A percentile compares a stretch with the other conserved stretches of the same genome.
Evolutionary conservation across 306 rosid genomes (phyloP).

Genomic region (Medicago truncatula): MtrunA17r5.0-ANR NC_053042.1:896501-897000

Average conservation of each 20-base stretch:
- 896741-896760: neutral
- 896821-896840: neutral
- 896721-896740: neutral
- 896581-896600: too few relatives aligned
- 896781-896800: neutral
- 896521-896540: neutral
- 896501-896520: neutral
- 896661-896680: too few relatives aligned
- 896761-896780: neutral
- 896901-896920: constrained; percentile 10
- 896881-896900: constrained; percentile 23
- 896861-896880: constrained; percentile 23
- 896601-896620: too few relatives aligned
- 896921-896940: constrained; percentile 4
- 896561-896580: too few relatives aligned
- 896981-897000: neutral
- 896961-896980: neutral
- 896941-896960: constrained; percentile 5
- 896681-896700: too few relatives aligned
- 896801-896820: neutral
- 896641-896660: neutral
- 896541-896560: too few relatives aligned
- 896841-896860: constrained; percentile 4
- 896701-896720: neutral
- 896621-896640: neutral